phyloP scores from a whole-genome alignment of 129 eudicot species.

The Chrysanthemum lavandulifolium region DNA sequence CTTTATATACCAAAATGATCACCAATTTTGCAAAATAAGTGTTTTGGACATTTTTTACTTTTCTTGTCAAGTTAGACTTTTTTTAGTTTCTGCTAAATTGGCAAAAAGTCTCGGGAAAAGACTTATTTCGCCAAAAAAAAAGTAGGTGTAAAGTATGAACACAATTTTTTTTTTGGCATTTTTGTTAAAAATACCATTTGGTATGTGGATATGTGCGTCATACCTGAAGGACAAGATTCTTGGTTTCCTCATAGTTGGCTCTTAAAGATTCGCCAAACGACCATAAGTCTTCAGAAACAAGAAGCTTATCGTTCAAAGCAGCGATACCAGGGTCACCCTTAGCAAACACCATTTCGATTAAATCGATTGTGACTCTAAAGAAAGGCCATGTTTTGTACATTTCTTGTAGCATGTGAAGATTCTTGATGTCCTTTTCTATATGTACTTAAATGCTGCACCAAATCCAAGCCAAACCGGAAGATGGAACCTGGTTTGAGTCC shows the following conservation, averaged over 20 bases:
- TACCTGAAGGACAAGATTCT: constrained; percentile 80
- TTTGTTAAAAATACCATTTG: too few relatives aligned
- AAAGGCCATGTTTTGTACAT: constrained; percentile 99
- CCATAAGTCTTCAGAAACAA: constrained; percentile 80
- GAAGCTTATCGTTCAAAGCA: constrained; percentile 86
- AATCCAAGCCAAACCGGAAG: constrained; percentile 99
- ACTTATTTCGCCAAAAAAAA: too few relatives aligned
- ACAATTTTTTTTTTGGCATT: too few relatives aligned
- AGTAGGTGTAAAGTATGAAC: too few relatives aligned
- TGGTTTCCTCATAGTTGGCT: constrained; percentile 75
- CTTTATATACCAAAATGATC: too few relatives aligned
- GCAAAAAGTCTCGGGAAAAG: too few relatives aligned
- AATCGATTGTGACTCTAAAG: constrained; percentile 94
- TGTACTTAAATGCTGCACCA: constrained; percentile 85
- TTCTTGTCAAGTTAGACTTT: too few relatives aligned
- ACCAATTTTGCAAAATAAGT: too few relatives aligned
- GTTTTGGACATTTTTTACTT: too few relatives aligned
- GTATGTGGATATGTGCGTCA: neutral
- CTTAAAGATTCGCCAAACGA: constrained; percentile 72
- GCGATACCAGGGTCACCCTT: constrained; percentile 97
- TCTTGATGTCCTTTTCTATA: constrained; percentile 62
- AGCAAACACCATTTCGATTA: constrained; percentile 97
- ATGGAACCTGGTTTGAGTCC: constrained; percentile 98
- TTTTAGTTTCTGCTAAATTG: too few relatives aligned
- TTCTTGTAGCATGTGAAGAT: constrained; percentile 74